Evolutionary conservation across 371 early-diverging fungal genomes (phyloP).

Genomic region (Mortierella sp.): DNA sequence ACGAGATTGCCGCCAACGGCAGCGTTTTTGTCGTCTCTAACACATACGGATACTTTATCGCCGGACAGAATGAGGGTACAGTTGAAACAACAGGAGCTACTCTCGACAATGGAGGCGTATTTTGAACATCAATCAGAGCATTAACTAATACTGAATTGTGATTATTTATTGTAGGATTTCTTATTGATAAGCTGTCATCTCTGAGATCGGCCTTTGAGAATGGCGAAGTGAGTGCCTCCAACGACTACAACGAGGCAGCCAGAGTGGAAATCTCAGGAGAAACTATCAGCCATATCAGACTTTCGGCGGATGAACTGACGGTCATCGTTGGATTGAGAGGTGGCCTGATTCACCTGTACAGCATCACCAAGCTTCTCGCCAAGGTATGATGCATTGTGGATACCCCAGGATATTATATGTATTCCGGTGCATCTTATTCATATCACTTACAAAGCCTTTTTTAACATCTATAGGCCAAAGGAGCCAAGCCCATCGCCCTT

Average conservation of each 20-base stretch:
- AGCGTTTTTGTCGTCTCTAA: conserved; percentile 48
- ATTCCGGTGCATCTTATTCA: too few species aligned
- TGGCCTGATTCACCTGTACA: conserved; percentile 34
- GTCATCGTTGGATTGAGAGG: conserved; percentile 28
- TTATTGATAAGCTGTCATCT: conserved; percentile 31
- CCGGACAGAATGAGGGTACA: conserved; percentile 43
- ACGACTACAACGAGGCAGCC: conserved; percentile 20
- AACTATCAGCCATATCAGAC: conserved; percentile 34
- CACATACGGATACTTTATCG: conserved; percentile 46
- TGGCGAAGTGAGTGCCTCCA: conserved; percentile 15
- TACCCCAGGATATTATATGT: too few species aligned
- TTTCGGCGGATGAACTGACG: conserved; percentile 45
- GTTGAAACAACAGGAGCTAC: background rate
- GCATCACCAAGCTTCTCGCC: conserved; percentile 16
- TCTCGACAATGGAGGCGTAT: background rate
- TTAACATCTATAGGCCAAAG: conserved; percentile 14
- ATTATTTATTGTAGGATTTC: conserved; percentile 26
- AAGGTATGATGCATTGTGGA: conserved; percentile 27
- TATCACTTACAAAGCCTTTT: background rate
- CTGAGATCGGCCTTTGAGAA: conserved; percentile 41
- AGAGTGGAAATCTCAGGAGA: conserved; percentile 27
- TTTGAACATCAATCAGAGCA: background rate
- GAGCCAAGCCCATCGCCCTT: conserved; percentile 12
- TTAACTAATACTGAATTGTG: background rate
- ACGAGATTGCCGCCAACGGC: conserved; percentile 18